Evolutionary conservation across 1,139 yeast genomes (phyloP).

Genomic region (Tardiomyces depauwii): DNA sequence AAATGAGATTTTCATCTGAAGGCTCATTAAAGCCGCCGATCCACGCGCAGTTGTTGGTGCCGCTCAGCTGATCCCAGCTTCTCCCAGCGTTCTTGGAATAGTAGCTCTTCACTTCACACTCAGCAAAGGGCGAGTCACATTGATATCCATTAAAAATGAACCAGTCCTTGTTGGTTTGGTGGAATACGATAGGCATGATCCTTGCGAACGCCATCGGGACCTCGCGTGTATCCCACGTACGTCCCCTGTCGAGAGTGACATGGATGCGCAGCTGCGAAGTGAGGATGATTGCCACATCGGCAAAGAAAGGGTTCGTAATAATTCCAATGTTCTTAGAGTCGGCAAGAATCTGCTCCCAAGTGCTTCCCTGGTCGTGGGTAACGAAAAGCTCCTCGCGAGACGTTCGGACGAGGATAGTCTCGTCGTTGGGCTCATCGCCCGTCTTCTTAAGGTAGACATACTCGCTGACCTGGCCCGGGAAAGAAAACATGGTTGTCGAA

Average conservation of each 20-base stretch:
- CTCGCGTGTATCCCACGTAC: slow-evolving; percentile 32
- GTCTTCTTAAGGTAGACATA: slow-evolving; percentile 43
- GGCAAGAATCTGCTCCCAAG: slow-evolving; percentile 39
- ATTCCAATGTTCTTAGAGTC: slow-evolving; percentile 43
- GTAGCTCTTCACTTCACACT: slow-evolving; percentile 49
- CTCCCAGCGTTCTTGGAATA: slow-evolving; percentile 43
- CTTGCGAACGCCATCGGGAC: slow-evolving; percentile 40
- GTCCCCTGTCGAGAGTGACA: slow-evolving; percentile 60
- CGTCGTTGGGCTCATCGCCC: slow-evolving; percentile 34
- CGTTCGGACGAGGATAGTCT: slow-evolving; percentile 62
- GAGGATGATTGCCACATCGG: slow-evolving; percentile 54
- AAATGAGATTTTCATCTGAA: not conserved
- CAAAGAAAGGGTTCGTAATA: slow-evolving; percentile 47
- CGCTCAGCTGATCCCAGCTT: slow-evolving; percentile 42
- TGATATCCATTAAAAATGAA: slow-evolving; percentile 61
- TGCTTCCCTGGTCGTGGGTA: slow-evolving; percentile 70
- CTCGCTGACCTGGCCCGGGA: slow-evolving; percentile 35
- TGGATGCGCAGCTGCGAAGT: slow-evolving; percentile 39
- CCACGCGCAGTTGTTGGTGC: slow-evolving; percentile 55
- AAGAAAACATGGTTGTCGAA: slow-evolving; percentile 7
- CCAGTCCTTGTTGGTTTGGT: slow-evolving; percentile 41
- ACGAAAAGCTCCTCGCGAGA: slow-evolving; percentile 40
- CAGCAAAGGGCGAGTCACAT: slow-evolving; percentile 36
- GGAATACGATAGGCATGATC: slow-evolving; percentile 42
- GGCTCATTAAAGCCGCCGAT: slow-evolving; percentile 36